Evolutionary conservation across 768 basidiomycete genomes (phyloP), one percentile per base, ranked within the genome.

Genomic region (Pisolithus albus): DNA sequence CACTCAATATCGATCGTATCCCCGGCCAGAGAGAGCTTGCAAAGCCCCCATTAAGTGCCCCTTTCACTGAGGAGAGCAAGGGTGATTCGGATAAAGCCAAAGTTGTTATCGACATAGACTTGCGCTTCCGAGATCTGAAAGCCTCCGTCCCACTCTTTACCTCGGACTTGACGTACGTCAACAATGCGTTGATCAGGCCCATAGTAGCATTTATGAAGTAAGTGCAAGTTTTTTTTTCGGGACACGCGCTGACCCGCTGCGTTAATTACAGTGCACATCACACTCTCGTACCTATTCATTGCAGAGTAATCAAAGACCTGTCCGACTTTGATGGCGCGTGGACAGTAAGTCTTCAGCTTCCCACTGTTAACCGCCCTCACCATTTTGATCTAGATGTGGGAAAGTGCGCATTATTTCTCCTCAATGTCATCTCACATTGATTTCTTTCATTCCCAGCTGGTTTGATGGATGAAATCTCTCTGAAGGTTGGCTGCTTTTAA

Each of bases 151-250:
- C 96, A 1, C 78, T 95, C 47, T 97, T 94, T 71, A 84, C 92
- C 30, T 77, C 76, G 42, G 90, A 96, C 62, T 65, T 99, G 52
- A 89, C 89, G 41, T 91, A 95, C 61, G 86, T 90, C 55, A 96
- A 95, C 61, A 89, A 85, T 61, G 96, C 96, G 19, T 72, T 98
- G 23, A 86, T 96, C 44, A 68, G 96, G 59, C 94, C 96, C 4
- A 97, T 99, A 56, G 96, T 98, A 15, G 95, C 92, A 1, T 99
- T 99, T 64, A 94, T 97, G 84, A 96, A 96, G 93, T 94, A 60
- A 53, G 85, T 75, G 7, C 34, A 6, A 9, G 10, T 54, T 21
- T 23, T 23, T 23, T 23, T 7, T 26, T 40, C 46, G 49, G 36
- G 21, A 13, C 11, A 21, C 23, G 32, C 10, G 34, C 44, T 46